Conservation (phyloP, 208 protist genomes). For the Trypanosoma avium region DNA sequence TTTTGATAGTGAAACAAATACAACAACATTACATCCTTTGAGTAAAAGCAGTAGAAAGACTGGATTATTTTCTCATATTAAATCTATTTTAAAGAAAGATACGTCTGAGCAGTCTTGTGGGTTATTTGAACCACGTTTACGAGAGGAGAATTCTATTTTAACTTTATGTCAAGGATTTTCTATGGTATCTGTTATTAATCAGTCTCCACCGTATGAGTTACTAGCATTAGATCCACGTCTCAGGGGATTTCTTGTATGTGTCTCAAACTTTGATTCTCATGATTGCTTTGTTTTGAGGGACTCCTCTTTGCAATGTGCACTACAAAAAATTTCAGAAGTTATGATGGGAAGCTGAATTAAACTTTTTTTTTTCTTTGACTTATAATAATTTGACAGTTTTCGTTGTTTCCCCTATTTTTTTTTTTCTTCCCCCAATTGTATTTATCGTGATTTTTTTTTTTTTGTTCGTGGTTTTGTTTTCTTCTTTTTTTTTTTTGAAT, state of each 20-base stretch:
- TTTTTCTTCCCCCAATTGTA: neutral
- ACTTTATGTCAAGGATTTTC: constrained; percentile 9
- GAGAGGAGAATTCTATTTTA: neutral
- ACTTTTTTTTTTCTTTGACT: neutral
- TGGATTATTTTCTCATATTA: constrained; percentile 9
- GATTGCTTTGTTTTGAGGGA: constrained; percentile 12
- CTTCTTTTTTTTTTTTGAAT: constrained; percentile 8
- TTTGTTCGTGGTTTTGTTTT: neutral
- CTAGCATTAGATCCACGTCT: constrained; percentile 6
- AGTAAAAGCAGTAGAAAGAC: neutral
- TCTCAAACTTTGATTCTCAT: neutral
- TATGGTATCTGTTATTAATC: neutral
- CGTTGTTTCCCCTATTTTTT: neutral
- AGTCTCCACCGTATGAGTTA: constrained; percentile 8
- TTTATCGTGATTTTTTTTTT: neutral
- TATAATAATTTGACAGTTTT: constrained; percentile 5
- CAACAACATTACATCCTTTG: neutral
- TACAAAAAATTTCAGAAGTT: neutral
- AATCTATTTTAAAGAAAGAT: neutral
- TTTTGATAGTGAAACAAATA: neutral
- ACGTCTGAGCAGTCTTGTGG: neutral
- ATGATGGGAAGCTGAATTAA: neutral
- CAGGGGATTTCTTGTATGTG: constrained; percentile 7
- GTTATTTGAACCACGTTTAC: neutral
- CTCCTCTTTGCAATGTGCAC: neutral